Conservation (phyloP, 495 filamentous ascomycete genomes). For the Penicillium coprophilum region DNA sequence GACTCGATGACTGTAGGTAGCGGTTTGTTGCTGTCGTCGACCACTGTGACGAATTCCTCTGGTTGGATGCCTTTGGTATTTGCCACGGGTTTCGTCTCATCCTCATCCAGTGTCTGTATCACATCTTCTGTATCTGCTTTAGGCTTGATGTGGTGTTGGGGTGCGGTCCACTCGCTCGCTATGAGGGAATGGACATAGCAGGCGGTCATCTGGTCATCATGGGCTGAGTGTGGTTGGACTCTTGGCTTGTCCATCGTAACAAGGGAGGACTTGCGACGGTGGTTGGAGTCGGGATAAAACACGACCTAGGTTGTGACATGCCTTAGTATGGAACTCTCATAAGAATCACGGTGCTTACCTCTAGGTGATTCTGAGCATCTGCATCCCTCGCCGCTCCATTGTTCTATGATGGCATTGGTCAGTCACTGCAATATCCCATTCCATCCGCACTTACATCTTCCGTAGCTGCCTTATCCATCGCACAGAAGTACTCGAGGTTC, state of each 20-base stretch:
- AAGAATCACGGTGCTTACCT: conserved; percentile 35
- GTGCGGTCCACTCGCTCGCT: conserved; percentile 48
- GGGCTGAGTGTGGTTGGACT: conserved; percentile 38
- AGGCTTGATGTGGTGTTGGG: conserved; percentile 6
- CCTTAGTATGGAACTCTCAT: neutral
- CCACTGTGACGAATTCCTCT: conserved; percentile 21
- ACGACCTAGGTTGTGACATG: conserved; percentile 55
- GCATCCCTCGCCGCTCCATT: conserved; percentile 42
- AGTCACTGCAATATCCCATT: conserved; percentile 11
- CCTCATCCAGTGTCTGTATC: conserved; percentile 23
- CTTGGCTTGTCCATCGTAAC: conserved; percentile 56
- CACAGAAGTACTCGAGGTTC: conserved; percentile 12
- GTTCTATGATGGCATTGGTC: conserved; percentile 26
- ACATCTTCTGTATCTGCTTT: conserved; percentile 34
- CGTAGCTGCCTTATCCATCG: conserved; percentile 22
- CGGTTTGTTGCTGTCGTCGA: conserved; percentile 27
- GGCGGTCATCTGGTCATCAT: conserved; percentile 55
- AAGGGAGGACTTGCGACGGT: conserved; percentile 83
- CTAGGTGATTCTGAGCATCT: conserved; percentile 48
- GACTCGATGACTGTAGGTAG: conserved; percentile 48
- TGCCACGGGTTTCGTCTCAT: conserved; percentile 19
- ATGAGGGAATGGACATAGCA: conserved; percentile 86
- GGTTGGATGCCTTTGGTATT: conserved; percentile 19
- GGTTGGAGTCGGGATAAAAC: conserved; percentile 67
- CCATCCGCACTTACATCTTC: conserved; percentile 26